Base-by-base conservation (phyloP, 164 flowering plant genomes). In the Magnolia sinica region DNA sequence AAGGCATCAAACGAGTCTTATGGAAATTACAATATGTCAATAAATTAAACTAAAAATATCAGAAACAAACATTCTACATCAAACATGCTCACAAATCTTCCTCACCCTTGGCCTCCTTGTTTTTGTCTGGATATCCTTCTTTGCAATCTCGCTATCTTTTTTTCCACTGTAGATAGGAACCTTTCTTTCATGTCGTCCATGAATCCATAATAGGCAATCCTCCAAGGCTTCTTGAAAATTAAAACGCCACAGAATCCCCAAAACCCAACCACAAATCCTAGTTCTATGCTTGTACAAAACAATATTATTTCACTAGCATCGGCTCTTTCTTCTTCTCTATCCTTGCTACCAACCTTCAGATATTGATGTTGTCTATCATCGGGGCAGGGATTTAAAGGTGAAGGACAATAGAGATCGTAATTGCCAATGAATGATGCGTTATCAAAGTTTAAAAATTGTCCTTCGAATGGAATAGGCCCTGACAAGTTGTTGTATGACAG, bases 401-500 rank as follows among this genome's bases (percentile, higher is more conserved):
- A 59, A 16, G n/a, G 31, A 14, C 70, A 59, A 45, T 61, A 74
- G 20, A 74, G 55, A 0, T 49, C 51, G 50, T 27, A 31, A 8
- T 74, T 64, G 11, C 76, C 70, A n/a, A 20, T 74, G 64, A 10
- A 64, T 74, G 16, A 22, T 37, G 76, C 31, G 7, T 65, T n/a
- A 0, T 49, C 18, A 23, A 74, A 9, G 7, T 31, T 23, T 37
- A 49, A 29, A 4, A 74, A 58, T 65, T 74, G 76, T 1, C 6
- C 2, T 1, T 45, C 50, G 1, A 50, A 10, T 20, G 76, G 76
- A 37, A 64, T 74, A 20, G n/a, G 20, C 49, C 70, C 61, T 0
- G 76, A 74, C 29, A 74, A 49, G 31, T 74, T 65, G n/a, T 65
- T 74, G 51, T 74, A 20, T 31, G 76, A 74, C 31, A 74, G 49